Evolutionary conservation across 768 basidiomycete genomes (phyloP).

Genomic region (Crucibulum laeve): DNA sequence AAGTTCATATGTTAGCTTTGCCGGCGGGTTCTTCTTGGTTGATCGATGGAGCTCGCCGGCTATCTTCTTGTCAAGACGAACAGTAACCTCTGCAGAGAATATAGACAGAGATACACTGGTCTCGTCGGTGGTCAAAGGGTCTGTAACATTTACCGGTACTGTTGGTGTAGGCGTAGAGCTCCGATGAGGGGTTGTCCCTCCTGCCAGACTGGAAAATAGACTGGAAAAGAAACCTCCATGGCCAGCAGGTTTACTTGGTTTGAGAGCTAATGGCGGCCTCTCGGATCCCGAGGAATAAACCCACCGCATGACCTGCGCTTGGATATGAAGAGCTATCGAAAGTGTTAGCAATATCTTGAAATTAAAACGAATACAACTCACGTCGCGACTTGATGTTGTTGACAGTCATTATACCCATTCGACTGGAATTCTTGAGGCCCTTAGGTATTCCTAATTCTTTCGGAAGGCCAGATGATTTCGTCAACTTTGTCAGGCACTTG

Average conservation of each 20-base stretch:
- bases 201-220: conserved; percentile 34
- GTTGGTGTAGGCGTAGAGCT: conserved; percentile 23
- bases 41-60: conserved; percentile 76
- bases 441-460: conserved; percentile 48
- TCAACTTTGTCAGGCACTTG: conserved; percentile 60
- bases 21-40: conserved; percentile 93
- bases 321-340: conserved; percentile 64
- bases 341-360: conserved; percentile 1
- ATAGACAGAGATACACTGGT: conserved; percentile 59
- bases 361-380: conserved; percentile 24
- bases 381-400: conserved; percentile 59
- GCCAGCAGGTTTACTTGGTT: conserved; percentile 24
- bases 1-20: conserved; percentile 68
- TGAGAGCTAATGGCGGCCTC: conserved; percentile 29
- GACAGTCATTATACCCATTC: conserved; percentile 64
- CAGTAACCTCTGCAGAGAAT: conserved; percentile 63
- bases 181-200: conserved; percentile 30
- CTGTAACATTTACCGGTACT: conserved; percentile 24
- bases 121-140: conserved; percentile 37
- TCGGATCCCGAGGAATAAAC: conserved; percentile 66
- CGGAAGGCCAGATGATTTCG: conserved; percentile 55
- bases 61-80: conserved; percentile 62
- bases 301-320: conserved; percentile 77
- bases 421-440: conserved; percentile 52
- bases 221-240: conserved; percentile 46